A percentile compares a stretch with the other conserved stretches of the same genome.
Conservation (phyloP, 2,329 filamentous ascomycete genomes). For the Zasmidium citrigriseum region DNA sequence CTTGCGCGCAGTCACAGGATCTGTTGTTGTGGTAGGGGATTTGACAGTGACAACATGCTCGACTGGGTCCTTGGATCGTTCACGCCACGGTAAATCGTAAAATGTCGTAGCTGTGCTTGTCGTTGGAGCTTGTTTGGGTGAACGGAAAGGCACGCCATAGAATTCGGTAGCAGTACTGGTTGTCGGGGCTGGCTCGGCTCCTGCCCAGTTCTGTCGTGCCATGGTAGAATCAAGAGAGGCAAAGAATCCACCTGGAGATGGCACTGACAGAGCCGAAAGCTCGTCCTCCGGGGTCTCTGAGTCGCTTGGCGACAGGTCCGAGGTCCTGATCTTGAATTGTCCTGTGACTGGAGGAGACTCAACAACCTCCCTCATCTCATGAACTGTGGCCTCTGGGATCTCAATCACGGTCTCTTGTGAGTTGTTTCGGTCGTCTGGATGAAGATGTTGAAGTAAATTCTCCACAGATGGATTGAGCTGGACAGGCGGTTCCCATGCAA, state of each 20-base stretch:
- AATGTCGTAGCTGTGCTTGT: slow-evolving; percentile 90
- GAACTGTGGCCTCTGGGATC: slow-evolving; percentile 48
- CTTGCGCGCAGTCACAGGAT: slow-evolving; percentile 65
- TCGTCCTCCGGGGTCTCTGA: slow-evolving; percentile 57
- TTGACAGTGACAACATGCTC: slow-evolving; percentile 69
- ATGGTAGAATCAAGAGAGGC: slow-evolving; percentile 71
- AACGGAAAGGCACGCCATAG: slow-evolving; percentile 79
- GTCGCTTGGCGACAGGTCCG: slow-evolving; percentile 26
- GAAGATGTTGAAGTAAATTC: slow-evolving; percentile 75
- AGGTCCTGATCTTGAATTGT: slow-evolving; percentile 37
- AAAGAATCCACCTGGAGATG: slow-evolving; percentile 90
- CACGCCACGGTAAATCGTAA: slow-evolving; percentile 76
- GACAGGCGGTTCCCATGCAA: slow-evolving; percentile 62
- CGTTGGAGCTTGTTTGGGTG: slow-evolving; percentile 56
- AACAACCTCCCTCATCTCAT: slow-evolving; percentile 64
- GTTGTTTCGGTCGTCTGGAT: slow-evolving; percentile 47
- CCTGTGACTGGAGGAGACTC: slow-evolving; percentile 48
- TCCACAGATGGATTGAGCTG: slow-evolving; percentile 77
- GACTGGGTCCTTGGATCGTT: slow-evolving; percentile 46
- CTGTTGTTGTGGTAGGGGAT: slow-evolving; percentile 38
- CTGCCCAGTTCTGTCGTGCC: slow-evolving; percentile 79
- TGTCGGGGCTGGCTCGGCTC: slow-evolving; percentile 63
- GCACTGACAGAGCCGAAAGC: slow-evolving; percentile 79
- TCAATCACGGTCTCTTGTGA: slow-evolving; percentile 38
- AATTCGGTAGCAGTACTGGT: slow-evolving; percentile 92